Conservation (phyloP, 139 green algal genomes). For the Chlamydomonas schloesseri region DNA sequence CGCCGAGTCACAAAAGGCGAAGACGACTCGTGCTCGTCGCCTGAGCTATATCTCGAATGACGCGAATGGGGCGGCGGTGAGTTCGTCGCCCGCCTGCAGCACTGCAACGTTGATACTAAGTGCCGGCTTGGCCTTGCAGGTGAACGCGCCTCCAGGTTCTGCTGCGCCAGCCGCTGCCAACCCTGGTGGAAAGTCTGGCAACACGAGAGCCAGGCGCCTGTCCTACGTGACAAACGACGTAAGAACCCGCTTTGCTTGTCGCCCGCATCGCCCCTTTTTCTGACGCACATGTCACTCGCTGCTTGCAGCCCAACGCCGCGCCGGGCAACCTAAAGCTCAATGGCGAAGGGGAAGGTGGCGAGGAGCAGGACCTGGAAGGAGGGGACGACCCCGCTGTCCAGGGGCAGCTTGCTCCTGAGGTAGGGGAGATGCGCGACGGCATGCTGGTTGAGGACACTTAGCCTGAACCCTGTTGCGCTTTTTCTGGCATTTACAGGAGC, state of each 20-base stretch:
- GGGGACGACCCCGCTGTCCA: conserved; percentile 33
- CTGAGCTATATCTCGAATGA: conserved; percentile 48
- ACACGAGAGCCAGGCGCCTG: conserved; percentile 53
- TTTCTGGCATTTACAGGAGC: conserved; percentile 5
- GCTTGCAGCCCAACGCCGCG: conserved; percentile 31
- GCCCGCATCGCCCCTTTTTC: too few species aligned
- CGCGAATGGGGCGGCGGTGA: conserved; percentile 42
- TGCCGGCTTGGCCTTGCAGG: background rate
- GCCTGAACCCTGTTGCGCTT: background rate
- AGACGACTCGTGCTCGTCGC: conserved; percentile 33
- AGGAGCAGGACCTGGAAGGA: conserved; percentile 15
- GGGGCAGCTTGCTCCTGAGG: conserved; percentile 34
- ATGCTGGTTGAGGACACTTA: background rate
- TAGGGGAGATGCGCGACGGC: background rate
- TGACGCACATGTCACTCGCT: conserved; percentile 31
- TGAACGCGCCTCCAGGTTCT: conserved; percentile 20
- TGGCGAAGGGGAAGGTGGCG: conserved; percentile 13
- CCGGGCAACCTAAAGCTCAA: conserved; percentile 7
- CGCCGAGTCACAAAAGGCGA: conserved; percentile 11
- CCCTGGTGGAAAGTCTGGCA: conserved; percentile 12
- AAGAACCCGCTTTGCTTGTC: conserved; percentile 18
- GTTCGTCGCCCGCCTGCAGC: background rate
- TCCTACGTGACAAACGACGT: conserved; percentile 72
- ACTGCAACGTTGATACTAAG: too few species aligned
- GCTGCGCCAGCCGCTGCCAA: background rate